Base-by-base conservation (phyloP, 495 filamentous ascomycete genomes). In the Mytilinidion resinicola region DNA sequence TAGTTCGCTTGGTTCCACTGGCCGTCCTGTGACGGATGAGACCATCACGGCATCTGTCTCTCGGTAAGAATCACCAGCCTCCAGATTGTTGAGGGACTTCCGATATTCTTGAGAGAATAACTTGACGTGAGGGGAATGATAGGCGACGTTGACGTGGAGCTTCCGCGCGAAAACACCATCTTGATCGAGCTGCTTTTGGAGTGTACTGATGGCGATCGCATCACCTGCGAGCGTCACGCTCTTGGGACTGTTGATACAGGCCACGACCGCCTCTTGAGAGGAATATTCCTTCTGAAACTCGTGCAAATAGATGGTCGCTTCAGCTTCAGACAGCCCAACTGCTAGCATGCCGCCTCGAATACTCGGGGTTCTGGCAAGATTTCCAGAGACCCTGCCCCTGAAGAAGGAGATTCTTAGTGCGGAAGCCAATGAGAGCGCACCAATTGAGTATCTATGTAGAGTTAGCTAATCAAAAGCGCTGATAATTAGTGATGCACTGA, bases 71-170 rank as follows among this genome's bases (percentile, higher is more conserved):
- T 30, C 25, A 3, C 25, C 6, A 30, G 25, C 25, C 6, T 30
- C 25, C 6, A 30, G 69, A 67, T 70, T 64, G 0, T 59, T 59
- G 38, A 73, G 48, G 25, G 73, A 65, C 0, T 65, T 35, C 1
- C 62, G 52, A 60, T 84, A 86, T 25, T 70, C 56, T 7, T 39
- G 52, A 0, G 74, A 69, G 15, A 78, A 61, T n/a, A 25, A 35
- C 0, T 63, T 35, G 82, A 87, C 85, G 36, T 78, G 80, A 1
- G 74, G 75, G 0, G 84, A 85, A 63, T 87, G 85, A 56, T 88
- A 88, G 0, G 82, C 84, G 1, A 67, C 70, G 8, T 71, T 60
- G 9, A 73, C 77, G 35, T 59, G 57, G 1, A 85, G 62, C 34
- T 71, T 9, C 8, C 76, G 61, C 0, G 72, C 70, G 47, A 82